Evolutionary conservation across 1,284 basidiomycete species (phyloP).

Genomic region (Boletellus deceptivus): DNA sequence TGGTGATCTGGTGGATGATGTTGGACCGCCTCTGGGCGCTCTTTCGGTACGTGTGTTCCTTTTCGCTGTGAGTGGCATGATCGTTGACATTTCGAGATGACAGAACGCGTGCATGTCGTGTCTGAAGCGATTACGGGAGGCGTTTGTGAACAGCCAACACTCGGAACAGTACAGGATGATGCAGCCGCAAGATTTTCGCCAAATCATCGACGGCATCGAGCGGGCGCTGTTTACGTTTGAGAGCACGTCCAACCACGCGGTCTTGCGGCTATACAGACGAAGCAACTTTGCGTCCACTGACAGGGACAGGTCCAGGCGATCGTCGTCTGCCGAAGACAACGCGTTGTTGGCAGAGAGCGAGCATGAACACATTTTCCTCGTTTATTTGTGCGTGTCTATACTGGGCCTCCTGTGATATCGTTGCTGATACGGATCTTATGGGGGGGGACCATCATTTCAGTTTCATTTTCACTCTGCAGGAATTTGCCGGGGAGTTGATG

Average conservation of each 20-base stretch:
- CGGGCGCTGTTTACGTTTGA: slow-evolving; percentile 73
- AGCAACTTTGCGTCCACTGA: slow-evolving; percentile 43
- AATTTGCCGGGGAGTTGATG: slow-evolving; percentile 82
- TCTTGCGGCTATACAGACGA: slow-evolving; percentile 70
- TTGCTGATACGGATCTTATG: too few relatives aligned
- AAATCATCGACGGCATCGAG: slow-evolving; percentile 66
- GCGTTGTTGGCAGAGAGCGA: slow-evolving; percentile 44
- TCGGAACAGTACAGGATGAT: slow-evolving; percentile 32
- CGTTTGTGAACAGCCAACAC: slow-evolving; percentile 48
- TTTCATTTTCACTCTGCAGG: slow-evolving; percentile 92
- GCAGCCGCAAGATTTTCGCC: slow-evolving; percentile 55
- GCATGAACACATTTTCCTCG: slow-evolving; percentile 73
- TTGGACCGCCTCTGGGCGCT: slow-evolving; percentile 75
- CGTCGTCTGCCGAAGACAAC: slow-evolving; percentile 37
- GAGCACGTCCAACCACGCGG: slow-evolving; percentile 77
- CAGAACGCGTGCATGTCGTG: slow-evolving; percentile 61
- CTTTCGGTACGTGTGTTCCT: slow-evolving; percentile 59
- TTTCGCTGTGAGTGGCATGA: too few relatives aligned
- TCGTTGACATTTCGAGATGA: neutral
- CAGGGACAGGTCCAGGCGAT: slow-evolving; percentile 27
- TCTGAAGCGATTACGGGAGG: slow-evolving; percentile 59
- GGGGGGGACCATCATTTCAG: slow-evolving; percentile 40
- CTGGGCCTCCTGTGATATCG: slow-evolving; percentile 4
- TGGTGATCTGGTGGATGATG: slow-evolving; percentile 77
- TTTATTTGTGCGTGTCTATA: slow-evolving; percentile 75